Conservation (phyloP, 257 asterid genomes). For the Coffea eugenioides region DNA sequence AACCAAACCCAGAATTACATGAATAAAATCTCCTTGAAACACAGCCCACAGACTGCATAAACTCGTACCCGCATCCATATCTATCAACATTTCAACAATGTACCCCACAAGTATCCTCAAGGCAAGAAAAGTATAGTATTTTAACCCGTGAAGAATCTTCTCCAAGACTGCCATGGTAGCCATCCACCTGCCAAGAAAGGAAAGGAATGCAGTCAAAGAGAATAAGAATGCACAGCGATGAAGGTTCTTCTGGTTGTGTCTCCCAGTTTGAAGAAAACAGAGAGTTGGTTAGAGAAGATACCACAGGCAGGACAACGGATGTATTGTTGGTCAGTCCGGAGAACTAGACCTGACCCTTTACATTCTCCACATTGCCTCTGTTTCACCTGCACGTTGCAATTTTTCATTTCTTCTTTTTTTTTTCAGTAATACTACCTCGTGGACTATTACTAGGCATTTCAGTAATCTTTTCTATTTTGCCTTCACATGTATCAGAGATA, state of each 20-base stretch:
- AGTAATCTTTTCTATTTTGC: no score
- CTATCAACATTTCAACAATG: no score
- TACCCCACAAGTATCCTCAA: not conserved
- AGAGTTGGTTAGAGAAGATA: slow-evolving; percentile 16
- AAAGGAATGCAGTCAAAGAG: not conserved
- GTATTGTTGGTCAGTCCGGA: slow-evolving; percentile 58
- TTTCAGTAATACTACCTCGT: no score
- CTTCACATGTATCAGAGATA: no score
- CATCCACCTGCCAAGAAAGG: slow-evolving; percentile 62
- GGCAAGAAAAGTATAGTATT: not conserved
- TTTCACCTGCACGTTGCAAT: slow-evolving; percentile 44
- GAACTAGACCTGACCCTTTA: slow-evolving; percentile 82
- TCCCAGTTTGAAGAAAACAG: not conserved
- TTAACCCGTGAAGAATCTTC: slow-evolving; percentile 82
- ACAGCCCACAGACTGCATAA: no score
- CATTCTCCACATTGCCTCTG: slow-evolving; percentile 70
- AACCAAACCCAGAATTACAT: no score
- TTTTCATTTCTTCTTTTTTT: no score
- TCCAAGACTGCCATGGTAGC: slow-evolving; percentile 97
- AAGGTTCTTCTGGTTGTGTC: not conserved
- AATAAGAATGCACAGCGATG: not conserved
- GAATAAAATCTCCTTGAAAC: no score
- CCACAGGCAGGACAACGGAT: slow-evolving; percentile 80
- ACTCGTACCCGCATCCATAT: no score
- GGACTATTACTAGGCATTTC: no score